Percentiles rank a stretch among this genome's conserved stretches.
phyloP scores from a whole-genome alignment of 2,329 filamentous ascomycete genomes.

The Fusarium sp. region DNA sequence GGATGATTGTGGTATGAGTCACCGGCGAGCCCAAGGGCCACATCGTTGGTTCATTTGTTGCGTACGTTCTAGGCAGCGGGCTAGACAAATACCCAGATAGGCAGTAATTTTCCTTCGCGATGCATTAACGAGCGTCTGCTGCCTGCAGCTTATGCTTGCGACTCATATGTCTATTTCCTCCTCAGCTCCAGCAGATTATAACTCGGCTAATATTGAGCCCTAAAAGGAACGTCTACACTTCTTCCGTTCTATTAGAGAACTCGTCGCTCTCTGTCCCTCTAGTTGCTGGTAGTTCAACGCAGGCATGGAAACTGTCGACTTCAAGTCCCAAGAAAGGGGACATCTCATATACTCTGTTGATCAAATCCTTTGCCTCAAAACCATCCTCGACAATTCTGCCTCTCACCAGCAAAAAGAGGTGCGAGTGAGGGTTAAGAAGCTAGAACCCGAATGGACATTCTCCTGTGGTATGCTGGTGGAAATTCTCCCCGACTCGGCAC shows the following conservation, averaged over 20 bases:
- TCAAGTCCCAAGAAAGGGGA: background rate
- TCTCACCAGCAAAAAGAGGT: background rate
- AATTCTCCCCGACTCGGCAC: background rate
- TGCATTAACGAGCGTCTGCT: background rate
- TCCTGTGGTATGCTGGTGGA: slow-evolving; percentile 41
- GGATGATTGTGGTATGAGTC: background rate
- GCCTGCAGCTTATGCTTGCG: background rate
- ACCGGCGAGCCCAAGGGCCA: background rate
- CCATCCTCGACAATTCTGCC: background rate
- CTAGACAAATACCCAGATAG: background rate
- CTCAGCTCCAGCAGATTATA: background rate
- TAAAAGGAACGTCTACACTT: background rate
- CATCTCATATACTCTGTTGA: background rate
- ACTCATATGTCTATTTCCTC: background rate
- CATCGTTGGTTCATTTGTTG: background rate
- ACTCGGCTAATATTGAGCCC: background rate
- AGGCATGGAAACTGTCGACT: background rate
- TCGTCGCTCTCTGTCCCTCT: background rate
- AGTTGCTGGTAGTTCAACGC: background rate
- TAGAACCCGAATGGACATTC: slow-evolving; percentile 1
- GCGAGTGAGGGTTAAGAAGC: background rate
- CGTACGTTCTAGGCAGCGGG: background rate
- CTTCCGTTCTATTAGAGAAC: no score
- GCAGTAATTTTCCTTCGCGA: background rate
- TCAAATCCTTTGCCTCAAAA: background rate